Percentiles rank a stretch among this genome's conserved stretches.
Evolutionary conservation across 768 basidiomycete species (phyloP).

Genomic region (Exsudoporus frostii): DNA sequence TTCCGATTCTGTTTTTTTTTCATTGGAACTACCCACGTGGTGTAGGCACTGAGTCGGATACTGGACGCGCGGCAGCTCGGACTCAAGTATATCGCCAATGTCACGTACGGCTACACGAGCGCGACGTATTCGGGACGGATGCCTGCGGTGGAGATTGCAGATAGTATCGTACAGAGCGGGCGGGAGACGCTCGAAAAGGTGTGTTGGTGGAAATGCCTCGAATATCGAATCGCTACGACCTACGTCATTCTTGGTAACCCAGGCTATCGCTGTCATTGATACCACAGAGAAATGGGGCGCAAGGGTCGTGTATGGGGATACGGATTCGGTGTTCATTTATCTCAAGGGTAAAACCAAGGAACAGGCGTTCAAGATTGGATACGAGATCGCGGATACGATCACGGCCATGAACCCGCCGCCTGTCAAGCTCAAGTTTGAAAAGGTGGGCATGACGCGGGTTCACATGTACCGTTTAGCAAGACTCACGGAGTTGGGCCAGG

Average conservation of each 20-base stretch:
- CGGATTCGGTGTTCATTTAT: conserved; percentile 92
- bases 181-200: conserved; percentile 95
- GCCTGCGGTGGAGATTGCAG: conserved; percentile 98
- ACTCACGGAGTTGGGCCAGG: conserved; percentile 43
- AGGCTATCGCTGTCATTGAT: conserved; percentile 86
- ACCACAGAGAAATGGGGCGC: conserved; percentile 82
- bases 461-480: too few species aligned
- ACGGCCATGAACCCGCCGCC: conserved; percentile 87
- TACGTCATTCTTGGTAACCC: background rate
- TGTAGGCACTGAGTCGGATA: conserved; percentile 67
- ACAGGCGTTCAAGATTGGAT: conserved; percentile 88
- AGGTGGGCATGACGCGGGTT: conserved; percentile 44
- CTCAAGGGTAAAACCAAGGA: conserved; percentile 90
- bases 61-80: conserved; percentile 90
- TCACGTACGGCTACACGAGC: conserved; percentile 94
- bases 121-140: conserved; percentile 95
- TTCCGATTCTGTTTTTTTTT: background rate
- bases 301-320: conserved; percentile 94
- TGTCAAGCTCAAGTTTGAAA: conserved; percentile 96
- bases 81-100: conserved; percentile 91
- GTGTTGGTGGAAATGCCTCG: conserved; percentile 2
- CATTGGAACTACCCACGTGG: background rate
- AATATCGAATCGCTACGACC: background rate
- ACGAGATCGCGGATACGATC: conserved; percentile 87
- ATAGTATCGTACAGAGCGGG: conserved; percentile 96